A percentile compares a stretch with the other conserved stretches of the same genome.
Evolutionary conservation across 345 rosid genomes (phyloP).

Genomic region (Atalantia buxifolia): DNA sequence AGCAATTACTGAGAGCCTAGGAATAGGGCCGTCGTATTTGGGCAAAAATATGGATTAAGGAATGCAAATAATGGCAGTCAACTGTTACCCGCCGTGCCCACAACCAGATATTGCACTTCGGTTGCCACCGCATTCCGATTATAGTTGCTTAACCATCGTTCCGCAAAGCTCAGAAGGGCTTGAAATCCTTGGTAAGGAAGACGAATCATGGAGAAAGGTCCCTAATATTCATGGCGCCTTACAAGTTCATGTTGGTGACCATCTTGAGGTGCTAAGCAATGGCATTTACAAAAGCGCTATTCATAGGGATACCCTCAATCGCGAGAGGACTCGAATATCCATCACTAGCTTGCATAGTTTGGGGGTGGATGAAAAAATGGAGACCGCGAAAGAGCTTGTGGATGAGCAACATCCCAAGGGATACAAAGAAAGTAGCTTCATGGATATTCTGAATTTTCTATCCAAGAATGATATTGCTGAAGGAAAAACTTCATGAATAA

Average conservation of each 20-base stretch:
- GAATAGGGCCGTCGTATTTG: constrained; percentile 40
- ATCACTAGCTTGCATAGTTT: constrained; percentile 62
- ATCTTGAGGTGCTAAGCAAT: constrained; percentile 65
- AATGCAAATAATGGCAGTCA: constrained; percentile 54
- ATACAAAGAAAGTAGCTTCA: constrained; percentile 55
- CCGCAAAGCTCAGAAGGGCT: constrained; percentile 59
- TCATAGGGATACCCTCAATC: constrained; percentile 46
- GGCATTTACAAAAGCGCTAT: constrained; percentile 53
- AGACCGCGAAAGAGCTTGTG: constrained; percentile 47
- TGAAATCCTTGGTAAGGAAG: constrained; percentile 35
- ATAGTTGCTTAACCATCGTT: constrained; percentile 54
- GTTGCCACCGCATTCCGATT: constrained; percentile 63
- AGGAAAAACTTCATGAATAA: constrained; percentile 47
- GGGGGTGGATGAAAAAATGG: constrained; percentile 60
- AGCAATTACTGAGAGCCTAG: constrained; percentile 49
- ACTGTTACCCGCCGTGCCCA: constrained; percentile 66
- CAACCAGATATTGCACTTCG: constrained; percentile 40
- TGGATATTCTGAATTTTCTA: constrained; percentile 58
- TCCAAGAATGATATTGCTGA: constrained; percentile 38
- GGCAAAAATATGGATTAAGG: constrained; percentile 43
- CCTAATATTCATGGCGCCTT: constrained; percentile 50
- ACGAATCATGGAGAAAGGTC: constrained; percentile 42
- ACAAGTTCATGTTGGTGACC: constrained; percentile 67
- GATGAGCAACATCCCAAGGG: constrained; percentile 38
- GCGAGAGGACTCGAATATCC: constrained; percentile 45